A percentile compares a stretch with the other conserved stretches of the same genome.
These are phyloP conservation scores for Eucalyptus erythrocorys DNA, from an alignment of 345 rosid species.

Conservation along the genomic window DNA sequence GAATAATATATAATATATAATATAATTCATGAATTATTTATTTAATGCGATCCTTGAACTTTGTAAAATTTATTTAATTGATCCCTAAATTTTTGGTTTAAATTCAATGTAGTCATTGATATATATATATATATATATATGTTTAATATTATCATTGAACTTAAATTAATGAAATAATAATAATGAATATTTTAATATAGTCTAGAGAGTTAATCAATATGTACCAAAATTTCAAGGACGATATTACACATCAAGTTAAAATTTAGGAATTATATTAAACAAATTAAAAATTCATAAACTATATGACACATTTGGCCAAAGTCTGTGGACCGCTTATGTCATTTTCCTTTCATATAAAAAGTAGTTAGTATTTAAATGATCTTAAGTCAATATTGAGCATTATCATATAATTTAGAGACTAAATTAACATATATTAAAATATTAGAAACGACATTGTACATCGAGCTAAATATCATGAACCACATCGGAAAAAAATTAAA, in stretches of 20 bases:
- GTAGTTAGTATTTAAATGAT: not conserved
- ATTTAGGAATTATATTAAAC: no score
- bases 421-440: no score
- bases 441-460: rapidly evolving
- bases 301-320: no score
- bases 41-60: rapidly evolving
- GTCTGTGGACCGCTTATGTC: not conserved
- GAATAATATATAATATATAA: rapidly evolving
- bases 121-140: no score
- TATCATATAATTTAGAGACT: not conserved
- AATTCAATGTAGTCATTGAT: no score
- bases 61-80: rapidly evolving
- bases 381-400: not conserved
- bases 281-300: no score
- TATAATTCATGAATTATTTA: no score
- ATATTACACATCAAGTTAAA: no score
- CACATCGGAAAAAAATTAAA: not conserved
- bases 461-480: rapidly evolving
- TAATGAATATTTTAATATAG: no score
- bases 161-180: rapidly evolving
- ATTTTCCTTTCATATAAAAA: no score
- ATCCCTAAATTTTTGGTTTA: not conserved
- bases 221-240: rapidly evolving
- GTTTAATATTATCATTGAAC: not conserved
- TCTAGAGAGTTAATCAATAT: no score